phyloP scores from a whole-genome alignment of 2,329 filamentous ascomycete genomes.

The Fusarium hainanense region DNA sequence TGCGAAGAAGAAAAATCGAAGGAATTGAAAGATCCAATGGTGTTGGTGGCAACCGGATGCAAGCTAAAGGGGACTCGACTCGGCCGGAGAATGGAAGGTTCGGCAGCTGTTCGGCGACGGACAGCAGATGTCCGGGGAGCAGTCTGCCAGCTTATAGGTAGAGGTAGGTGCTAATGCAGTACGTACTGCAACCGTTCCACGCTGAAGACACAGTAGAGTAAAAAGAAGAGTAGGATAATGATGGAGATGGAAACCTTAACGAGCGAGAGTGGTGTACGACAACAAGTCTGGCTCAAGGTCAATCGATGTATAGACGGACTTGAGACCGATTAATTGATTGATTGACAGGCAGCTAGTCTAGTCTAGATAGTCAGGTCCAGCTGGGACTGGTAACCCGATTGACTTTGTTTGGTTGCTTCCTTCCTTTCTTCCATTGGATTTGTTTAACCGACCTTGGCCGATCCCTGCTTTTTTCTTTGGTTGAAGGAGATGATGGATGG shows the following conservation, averaged over 20 bases:
- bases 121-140: not conserved
- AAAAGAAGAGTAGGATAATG: not conserved
- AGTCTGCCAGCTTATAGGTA: not conserved
- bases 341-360: not conserved
- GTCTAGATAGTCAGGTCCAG: not conserved
- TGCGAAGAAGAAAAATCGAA: constrained; percentile 24
- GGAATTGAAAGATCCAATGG: constrained; percentile 27
- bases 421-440: constrained; percentile 25
- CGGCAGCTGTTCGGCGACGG: constrained; percentile 29
- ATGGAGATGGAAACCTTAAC: constrained; percentile 12
- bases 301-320: not conserved
- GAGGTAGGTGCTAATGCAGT: not conserved
- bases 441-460: constrained; percentile 40
- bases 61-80: constrained; percentile 41
- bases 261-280: constrained; percentile 28
- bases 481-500: not conserved
- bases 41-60: constrained; percentile 32
- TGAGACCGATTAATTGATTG: not conserved
- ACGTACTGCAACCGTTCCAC: not conserved
- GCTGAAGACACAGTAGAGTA: not conserved
- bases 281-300: not conserved
- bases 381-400: not conserved
- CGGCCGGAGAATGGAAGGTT: constrained; percentile 38
- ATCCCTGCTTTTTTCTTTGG: constrained; percentile 15
- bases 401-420: constrained; percentile 20